phyloP scores from a whole-genome alignment of 352 stramenopile genomes.

The Aphanomyces stellatus region DNA sequence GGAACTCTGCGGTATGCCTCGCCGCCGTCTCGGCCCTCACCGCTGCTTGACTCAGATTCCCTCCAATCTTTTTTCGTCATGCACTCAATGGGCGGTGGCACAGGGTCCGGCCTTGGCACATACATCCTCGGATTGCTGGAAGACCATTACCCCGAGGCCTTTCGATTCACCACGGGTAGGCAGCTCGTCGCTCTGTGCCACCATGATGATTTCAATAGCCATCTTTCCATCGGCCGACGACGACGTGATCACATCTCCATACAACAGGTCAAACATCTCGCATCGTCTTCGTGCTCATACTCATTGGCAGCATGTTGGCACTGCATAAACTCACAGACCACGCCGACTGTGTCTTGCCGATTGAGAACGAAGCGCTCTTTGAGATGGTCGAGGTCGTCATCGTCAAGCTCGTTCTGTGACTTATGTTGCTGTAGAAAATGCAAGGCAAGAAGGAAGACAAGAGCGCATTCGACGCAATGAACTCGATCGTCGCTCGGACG shows the following conservation, averaged over 20 bases:
- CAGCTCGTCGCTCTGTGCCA: neutral
- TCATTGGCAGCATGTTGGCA: conserved; percentile 39
- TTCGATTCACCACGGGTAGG: conserved; percentile 59
- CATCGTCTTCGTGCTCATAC: neutral
- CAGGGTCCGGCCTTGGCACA: conserved; percentile 85
- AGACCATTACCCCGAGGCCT: conserved; percentile 80
- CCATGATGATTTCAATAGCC: conserved; percentile 22
- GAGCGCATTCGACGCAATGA: conserved; percentile 97
- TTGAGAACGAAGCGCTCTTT: conserved; percentile 86
- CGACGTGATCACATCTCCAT: conserved; percentile 89
- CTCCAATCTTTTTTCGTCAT: conserved; percentile 90
- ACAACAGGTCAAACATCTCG: conserved; percentile 64
- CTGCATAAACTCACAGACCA: conserved; percentile 75
- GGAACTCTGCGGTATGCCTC: conserved; percentile 49
- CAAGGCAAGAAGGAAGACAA: neutral
- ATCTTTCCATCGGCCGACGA: conserved; percentile 83
- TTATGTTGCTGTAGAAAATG: conserved; percentile 5
- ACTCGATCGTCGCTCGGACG: conserved; percentile 95
- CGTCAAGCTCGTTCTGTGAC: neutral
- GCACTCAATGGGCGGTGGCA: conserved; percentile 89
- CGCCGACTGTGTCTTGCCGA: conserved; percentile 85
- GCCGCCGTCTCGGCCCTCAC: neutral
- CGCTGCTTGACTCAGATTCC: conserved; percentile 37
- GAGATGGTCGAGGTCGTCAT: conserved; percentile 46
- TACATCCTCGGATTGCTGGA: conserved; percentile 80